Conservation (phyloP, 2,329 filamentous ascomycete genomes). For the Diaporthe aspalathi region DNA sequence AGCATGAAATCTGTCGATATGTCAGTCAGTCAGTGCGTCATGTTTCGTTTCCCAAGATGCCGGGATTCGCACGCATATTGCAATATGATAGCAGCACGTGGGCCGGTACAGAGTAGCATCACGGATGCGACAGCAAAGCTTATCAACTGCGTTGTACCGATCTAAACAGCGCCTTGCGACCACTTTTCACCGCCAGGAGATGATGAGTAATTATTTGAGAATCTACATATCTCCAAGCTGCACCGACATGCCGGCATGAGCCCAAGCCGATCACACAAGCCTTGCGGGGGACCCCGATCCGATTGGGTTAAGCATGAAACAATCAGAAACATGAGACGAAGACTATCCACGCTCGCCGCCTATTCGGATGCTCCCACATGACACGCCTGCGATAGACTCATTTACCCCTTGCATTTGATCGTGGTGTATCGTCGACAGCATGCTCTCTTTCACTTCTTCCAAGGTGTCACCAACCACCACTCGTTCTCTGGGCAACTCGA, state of each 20-base stretch:
- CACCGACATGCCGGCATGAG: slow-evolving; percentile 6
- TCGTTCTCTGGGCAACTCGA: neutral
- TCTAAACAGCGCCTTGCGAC: neutral
- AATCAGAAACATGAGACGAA: slow-evolving; percentile 13
- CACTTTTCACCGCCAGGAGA: neutral
- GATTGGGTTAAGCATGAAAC: slow-evolving; percentile 19
- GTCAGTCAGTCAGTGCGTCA: slow-evolving; percentile 2
- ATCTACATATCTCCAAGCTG: neutral
- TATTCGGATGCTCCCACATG: slow-evolving; percentile 19
- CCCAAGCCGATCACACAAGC: slow-evolving; percentile 5
- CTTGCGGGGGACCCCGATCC: slow-evolving; percentile 18
- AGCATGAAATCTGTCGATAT: neutral
- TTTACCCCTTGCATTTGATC: neutral
- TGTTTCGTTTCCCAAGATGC: slow-evolving; percentile 14
- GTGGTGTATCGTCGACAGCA: slow-evolving; percentile 2
- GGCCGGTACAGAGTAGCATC: neutral
- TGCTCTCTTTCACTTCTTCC: neutral
- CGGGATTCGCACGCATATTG: neutral
- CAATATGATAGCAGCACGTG: neutral
- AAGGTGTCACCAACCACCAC: neutral
- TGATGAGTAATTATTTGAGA: neutral
- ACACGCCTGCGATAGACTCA: slow-evolving; percentile 21
- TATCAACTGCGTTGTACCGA: neutral
- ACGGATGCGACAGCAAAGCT: neutral
- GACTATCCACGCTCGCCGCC: slow-evolving; percentile 8